phyloP scores from a whole-genome alignment of 2,329 filamentous ascomycete genomes.

The Pseudogymnoascus sp. region DNA sequence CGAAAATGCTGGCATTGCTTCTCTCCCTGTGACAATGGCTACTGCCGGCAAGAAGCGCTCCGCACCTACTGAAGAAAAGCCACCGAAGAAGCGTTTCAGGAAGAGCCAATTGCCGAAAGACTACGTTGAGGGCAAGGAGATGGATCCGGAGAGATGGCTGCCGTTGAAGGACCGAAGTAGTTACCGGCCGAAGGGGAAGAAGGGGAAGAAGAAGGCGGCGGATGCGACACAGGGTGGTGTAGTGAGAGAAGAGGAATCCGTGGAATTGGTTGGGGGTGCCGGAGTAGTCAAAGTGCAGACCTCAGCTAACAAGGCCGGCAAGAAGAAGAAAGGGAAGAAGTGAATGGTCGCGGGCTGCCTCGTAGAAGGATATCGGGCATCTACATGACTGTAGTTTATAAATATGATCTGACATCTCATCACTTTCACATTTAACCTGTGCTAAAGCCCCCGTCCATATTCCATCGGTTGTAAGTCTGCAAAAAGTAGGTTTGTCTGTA shows the following conservation, averaged over 20 bases:
- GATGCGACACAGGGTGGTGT: conserved; percentile 81
- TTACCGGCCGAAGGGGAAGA: conserved; percentile 86
- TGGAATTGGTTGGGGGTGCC: conserved; percentile 57
- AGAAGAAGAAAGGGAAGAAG: conserved; percentile 47
- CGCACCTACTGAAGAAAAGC: conserved; percentile 29
- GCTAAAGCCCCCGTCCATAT: background rate
- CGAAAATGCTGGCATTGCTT: conserved; percentile 58
- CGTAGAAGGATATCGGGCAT: background rate
- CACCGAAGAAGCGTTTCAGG: conserved; percentile 52
- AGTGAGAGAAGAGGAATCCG: conserved; percentile 65
- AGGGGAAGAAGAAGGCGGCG: conserved; percentile 75
- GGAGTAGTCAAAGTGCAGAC: conserved; percentile 60
- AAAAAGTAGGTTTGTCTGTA: conserved; percentile 3
- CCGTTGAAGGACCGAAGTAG: conserved; percentile 82
- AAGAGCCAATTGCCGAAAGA: conserved; percentile 63
- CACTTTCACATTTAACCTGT: background rate
- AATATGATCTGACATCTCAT: background rate
- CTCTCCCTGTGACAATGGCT: conserved; percentile 36
- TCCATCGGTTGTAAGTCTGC: background rate
- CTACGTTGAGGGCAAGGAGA: conserved; percentile 68
- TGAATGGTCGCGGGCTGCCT: conserved; percentile 22
- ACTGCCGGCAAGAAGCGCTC: conserved; percentile 43
- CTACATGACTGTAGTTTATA: background rate
- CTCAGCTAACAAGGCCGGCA: conserved; percentile 33
- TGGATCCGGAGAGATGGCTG: conserved; percentile 89